Conservation (phyloP, 495 filamentous ascomycete species). For the Penicillium longicatenatum region DNA sequence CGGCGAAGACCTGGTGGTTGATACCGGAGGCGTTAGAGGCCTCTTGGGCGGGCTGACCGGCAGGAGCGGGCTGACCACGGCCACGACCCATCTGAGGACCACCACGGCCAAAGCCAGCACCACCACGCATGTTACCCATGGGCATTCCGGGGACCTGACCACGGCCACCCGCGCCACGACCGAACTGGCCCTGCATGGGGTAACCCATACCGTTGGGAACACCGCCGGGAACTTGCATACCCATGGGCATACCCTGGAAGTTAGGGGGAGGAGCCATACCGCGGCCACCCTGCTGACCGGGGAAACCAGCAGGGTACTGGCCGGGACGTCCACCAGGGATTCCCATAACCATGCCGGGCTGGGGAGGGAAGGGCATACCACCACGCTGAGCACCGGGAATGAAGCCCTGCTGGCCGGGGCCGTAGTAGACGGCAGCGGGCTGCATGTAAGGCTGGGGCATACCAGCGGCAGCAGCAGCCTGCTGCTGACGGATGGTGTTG, state of each 20-base stretch:
- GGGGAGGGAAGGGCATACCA: conserved; percentile 83
- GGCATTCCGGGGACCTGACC: conserved; percentile 75
- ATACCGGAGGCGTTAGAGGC: conserved; percentile 32
- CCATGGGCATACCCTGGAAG: conserved; percentile 79
- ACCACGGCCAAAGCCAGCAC: conserved; percentile 60
- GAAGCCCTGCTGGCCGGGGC: conserved; percentile 82
- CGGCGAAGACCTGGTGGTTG: conserved; percentile 49
- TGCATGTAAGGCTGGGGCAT: conserved; percentile 88
- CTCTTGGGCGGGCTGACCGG: conserved; percentile 32
- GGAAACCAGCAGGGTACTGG: conserved; percentile 78
- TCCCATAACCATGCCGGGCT: conserved; percentile 79
- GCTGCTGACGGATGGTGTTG: conserved; percentile 97
- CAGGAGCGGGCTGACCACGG: conserved; percentile 41
- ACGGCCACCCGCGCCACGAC: conserved; percentile 73
- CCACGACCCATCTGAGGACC: conserved; percentile 56
- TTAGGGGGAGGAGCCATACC: conserved; percentile 75
- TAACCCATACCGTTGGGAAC: conserved; percentile 58
- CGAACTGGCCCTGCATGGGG: conserved; percentile 59
- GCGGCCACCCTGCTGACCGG: conserved; percentile 79
- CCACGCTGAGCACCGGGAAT: conserved; percentile 71
- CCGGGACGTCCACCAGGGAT: conserved; percentile 81
- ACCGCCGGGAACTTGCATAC: conserved; percentile 64
- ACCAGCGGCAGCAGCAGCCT: conserved; percentile 88
- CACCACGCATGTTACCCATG: conserved; percentile 71
- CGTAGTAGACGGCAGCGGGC: conserved; percentile 83